A percentile compares a stretch with the other conserved stretches of the same genome.
phyloP scores from a whole-genome alignment of 2,329 filamentous ascomycete genomes.

The Cryoendolithus antarcticus region DNA sequence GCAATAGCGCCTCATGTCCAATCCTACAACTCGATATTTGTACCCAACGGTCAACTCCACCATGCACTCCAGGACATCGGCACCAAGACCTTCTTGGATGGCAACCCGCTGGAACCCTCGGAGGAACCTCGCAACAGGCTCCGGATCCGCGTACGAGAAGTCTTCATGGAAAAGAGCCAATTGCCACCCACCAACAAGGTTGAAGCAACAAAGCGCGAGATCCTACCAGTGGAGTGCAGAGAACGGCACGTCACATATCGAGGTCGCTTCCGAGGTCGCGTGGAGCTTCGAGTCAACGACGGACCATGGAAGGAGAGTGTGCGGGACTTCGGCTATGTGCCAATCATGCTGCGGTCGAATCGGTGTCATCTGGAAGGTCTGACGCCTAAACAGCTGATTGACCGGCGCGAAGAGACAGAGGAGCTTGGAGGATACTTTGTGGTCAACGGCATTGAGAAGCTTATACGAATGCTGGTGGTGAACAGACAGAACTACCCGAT shows the following conservation, averaged over 20 bases:
- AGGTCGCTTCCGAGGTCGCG: slow-evolving; percentile 70
- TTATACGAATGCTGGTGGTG: slow-evolving; percentile 83
- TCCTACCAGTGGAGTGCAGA: slow-evolving; percentile 84
- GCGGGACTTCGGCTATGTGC: slow-evolving; percentile 76
- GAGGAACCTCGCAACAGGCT: slow-evolving; percentile 58
- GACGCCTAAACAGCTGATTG: slow-evolving; percentile 68
- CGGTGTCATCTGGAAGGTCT: slow-evolving; percentile 81
- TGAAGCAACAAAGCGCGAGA: slow-evolving; percentile 64
- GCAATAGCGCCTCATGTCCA: slow-evolving; percentile 89
- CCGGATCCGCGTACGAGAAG: slow-evolving; percentile 63
- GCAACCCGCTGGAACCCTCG: slow-evolving; percentile 39
- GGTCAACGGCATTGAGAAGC: slow-evolving; percentile 94
- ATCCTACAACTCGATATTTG: slow-evolving; percentile 87
- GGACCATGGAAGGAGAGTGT: slow-evolving; percentile 72
- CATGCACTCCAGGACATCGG: slow-evolving; percentile 81
- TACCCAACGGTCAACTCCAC: slow-evolving; percentile 57
- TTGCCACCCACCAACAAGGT: slow-evolving; percentile 75
- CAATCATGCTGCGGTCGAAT: slow-evolving; percentile 88
- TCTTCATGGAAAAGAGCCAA: slow-evolving; percentile 70
- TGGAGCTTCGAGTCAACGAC: slow-evolving; percentile 80
- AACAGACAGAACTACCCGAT: slow-evolving; percentile 89
- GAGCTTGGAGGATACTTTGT: slow-evolving; percentile 95
- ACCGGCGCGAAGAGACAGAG: slow-evolving; percentile 87
- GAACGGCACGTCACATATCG: slow-evolving; percentile 87
- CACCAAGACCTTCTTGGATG: slow-evolving; percentile 75